These are phyloP conservation scores for Annulohypoxylon maeteangense DNA, from an alignment of 495 filamentous ascomycete genomes.

Conservation along the genomic window DNA sequence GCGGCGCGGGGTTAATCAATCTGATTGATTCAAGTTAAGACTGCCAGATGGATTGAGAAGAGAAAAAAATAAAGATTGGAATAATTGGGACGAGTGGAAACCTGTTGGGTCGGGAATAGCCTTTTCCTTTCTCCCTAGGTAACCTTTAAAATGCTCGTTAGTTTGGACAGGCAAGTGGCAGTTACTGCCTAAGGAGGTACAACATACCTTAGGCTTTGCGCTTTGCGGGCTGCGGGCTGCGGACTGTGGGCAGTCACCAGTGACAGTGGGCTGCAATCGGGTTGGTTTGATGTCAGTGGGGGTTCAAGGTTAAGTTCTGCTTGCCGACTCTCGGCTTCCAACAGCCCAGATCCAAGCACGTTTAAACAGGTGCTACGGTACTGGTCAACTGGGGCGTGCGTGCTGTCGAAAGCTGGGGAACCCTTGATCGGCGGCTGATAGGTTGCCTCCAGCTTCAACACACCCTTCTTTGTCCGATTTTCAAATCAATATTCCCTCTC, in stretches of 20 bases:
- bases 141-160: not conserved
- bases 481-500: not conserved
- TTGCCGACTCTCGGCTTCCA: slow-evolving; percentile 35
- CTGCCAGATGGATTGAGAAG: not conserved
- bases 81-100: slow-evolving; percentile 10
- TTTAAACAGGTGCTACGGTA: slow-evolving; percentile 19
- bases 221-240: not conserved
- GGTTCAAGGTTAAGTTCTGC: slow-evolving; percentile 21
- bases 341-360: slow-evolving; percentile 11
- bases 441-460: slow-evolving; percentile 1
- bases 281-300: slow-evolving; percentile 26
- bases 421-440: slow-evolving; percentile 31
- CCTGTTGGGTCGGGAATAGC: not conserved
- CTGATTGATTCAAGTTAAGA: slow-evolving; percentile 12
- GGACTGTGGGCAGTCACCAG: too few species aligned
- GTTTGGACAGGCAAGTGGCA: not conserved
- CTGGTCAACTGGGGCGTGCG: slow-evolving; percentile 30
- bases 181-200: slow-evolving; percentile 24
- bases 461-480: not conserved
- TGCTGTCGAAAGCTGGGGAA: slow-evolving; percentile 42
- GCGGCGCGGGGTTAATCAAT: slow-evolving; percentile 23
- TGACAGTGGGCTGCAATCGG: slow-evolving; percentile 11
- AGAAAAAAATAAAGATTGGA: slow-evolving; percentile 5
- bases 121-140: slow-evolving; percentile 2
- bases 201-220: slow-evolving; percentile 14